Conservation (phyloP, 73 alveolate genomes). For the Tetrahymena malaccensis region DNA sequence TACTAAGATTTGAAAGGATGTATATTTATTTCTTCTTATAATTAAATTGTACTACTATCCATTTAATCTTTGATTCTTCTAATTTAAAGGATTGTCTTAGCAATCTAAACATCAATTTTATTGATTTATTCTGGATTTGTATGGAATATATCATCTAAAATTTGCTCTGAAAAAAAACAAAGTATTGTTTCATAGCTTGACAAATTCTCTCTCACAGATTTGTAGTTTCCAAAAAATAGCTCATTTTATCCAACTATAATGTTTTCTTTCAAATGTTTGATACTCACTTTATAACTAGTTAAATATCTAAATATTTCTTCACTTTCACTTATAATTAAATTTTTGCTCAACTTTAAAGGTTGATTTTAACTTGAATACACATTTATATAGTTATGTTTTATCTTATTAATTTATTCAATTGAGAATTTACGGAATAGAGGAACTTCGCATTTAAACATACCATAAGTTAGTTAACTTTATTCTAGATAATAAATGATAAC, state of each 20-base stretch:
- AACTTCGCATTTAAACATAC: neutral
- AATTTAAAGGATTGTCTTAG: neutral
- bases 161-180: neutral
- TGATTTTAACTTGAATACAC: neutral
- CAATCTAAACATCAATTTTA: neutral
- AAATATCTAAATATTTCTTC: neutral
- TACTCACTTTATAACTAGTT: neutral
- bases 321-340: neutral
- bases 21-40: neutral
- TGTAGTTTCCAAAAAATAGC: neutral
- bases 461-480: neutral
- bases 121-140: neutral
- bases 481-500: neutral
- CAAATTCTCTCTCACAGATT: neutral
- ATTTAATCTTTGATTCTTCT: neutral
- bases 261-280: neutral
- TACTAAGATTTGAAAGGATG: neutral
- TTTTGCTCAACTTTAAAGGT: neutral
- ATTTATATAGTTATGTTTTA: neutral
- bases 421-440: neutral
- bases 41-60: neutral
- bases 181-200: neutral
- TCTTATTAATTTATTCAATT: neutral
- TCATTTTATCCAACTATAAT: neutral
- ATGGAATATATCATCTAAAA: neutral